phyloP scores from a whole-genome alignment of 352 stramenopile species.

The Aphanomyces euteiches region DNA sequence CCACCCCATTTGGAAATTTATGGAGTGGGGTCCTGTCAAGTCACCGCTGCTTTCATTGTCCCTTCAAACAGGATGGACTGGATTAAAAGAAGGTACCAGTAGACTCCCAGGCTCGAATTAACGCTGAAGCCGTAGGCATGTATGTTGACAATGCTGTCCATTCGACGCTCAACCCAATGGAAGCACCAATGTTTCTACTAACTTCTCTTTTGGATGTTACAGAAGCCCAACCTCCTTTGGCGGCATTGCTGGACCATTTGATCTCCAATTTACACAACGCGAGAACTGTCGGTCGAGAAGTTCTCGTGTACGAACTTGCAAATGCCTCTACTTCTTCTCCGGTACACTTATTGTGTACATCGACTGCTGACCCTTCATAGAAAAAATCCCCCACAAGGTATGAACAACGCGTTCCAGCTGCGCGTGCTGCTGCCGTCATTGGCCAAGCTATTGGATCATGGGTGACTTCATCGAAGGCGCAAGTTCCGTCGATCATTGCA shows the following conservation, averaged over 20 bases:
- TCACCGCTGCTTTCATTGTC: constrained; percentile 56
- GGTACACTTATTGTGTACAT: neutral
- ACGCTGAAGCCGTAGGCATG: neutral
- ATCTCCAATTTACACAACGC: constrained; percentile 68
- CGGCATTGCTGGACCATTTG: neutral
- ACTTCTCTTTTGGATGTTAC: neutral
- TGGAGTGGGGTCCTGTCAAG: constrained; percentile 13
- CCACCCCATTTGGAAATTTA: constrained; percentile 13
- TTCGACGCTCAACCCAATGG: constrained; percentile 62
- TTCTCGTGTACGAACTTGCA: constrained; percentile 65
- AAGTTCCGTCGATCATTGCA: neutral
- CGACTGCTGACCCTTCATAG: neutral
- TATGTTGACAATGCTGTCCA: constrained; percentile 85
- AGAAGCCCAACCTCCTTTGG: constrained; percentile 40
- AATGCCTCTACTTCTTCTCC: neutral
- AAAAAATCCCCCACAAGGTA: constrained; percentile 18
- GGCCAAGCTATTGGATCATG: constrained; percentile 59
- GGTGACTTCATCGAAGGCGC: neutral
- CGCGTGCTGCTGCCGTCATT: constrained; percentile 66
- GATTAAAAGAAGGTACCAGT: constrained; percentile 61
- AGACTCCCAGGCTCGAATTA: too few species aligned
- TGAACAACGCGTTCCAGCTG: constrained; percentile 55
- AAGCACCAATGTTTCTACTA: constrained; percentile 37
- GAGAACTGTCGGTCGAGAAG: constrained; percentile 57
- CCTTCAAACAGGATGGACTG: constrained; percentile 61